These are phyloP conservation scores for Colletotrichum shisoi DNA, from an alignment of 2,329 filamentous ascomycete species.

Conservation along the genomic window DNA sequence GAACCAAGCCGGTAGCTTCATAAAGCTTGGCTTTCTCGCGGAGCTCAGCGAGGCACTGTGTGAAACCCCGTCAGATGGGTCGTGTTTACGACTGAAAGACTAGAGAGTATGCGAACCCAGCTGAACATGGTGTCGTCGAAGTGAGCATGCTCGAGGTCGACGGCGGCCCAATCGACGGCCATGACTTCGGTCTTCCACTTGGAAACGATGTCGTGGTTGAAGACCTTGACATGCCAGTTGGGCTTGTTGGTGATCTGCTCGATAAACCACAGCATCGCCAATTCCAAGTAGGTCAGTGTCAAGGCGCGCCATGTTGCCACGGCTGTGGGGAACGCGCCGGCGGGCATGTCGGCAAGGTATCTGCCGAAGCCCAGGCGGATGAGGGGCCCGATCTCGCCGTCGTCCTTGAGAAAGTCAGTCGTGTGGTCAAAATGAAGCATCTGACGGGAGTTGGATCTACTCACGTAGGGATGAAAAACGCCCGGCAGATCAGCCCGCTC, in stretches of 20 bases:
- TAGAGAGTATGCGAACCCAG: constrained; percentile 41
- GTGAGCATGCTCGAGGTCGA: constrained; percentile 41
- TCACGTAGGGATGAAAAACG: constrained; percentile 10
- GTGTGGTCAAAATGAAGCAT: neutral
- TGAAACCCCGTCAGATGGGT: constrained; percentile 4
- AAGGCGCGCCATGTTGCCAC: constrained; percentile 15
- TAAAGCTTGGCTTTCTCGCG: constrained; percentile 47
- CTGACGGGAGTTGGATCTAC: neutral
- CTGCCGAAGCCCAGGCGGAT: constrained; percentile 26
- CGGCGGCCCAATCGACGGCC: constrained; percentile 44
- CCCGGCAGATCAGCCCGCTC: neutral
- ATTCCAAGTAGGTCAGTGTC: constrained; percentile 36
- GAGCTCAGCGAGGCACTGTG: constrained; percentile 48
- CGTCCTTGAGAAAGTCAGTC: constrained; percentile 7
- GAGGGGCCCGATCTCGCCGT: constrained; percentile 21
- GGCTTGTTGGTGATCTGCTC: constrained; percentile 45
- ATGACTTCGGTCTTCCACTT: constrained; percentile 43
- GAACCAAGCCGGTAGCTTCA: constrained; percentile 47
- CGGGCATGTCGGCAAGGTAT: neutral
- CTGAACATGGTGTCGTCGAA: constrained; percentile 47
- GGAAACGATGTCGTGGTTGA: constrained; percentile 41
- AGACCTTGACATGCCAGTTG: constrained; percentile 44
- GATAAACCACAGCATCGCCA: constrained; percentile 44
- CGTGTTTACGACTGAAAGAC: neutral
- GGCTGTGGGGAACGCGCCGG: constrained; percentile 16